Evolutionary conservation across 768 basidiomycete species (phyloP).

Genomic region (Trametes cinnabarina): DNA sequence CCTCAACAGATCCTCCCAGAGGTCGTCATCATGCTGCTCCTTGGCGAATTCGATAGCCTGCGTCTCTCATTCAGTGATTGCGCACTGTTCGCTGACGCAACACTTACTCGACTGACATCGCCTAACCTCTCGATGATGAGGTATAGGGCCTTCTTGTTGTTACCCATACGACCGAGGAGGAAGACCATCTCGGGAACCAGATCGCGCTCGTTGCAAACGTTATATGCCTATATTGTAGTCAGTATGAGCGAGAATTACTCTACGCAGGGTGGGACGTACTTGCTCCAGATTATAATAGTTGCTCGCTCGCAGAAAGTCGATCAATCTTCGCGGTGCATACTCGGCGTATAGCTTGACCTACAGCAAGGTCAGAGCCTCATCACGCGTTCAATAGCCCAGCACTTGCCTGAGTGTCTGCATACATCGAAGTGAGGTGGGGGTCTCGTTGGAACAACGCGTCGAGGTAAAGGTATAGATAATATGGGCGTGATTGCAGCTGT

Average conservation of each 20-base stretch:
- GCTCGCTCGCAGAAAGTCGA: slow-evolving; percentile 89
- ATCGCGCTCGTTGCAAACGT: slow-evolving; percentile 79
- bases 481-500: slow-evolving; percentile 72
- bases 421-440: slow-evolving; percentile 71
- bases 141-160: slow-evolving; percentile 91
- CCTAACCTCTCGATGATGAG: slow-evolving; percentile 94
- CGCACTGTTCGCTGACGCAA: background rate
- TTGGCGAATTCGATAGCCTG: slow-evolving; percentile 98
- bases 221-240: slow-evolving; percentile 62
- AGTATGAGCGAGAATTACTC: background rate
- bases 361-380: no score
- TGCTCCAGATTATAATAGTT: slow-evolving; percentile 88
- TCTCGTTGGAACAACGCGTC: slow-evolving; percentile 89
- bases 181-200: slow-evolving; percentile 97
- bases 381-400: no score
- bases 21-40: slow-evolving; percentile 93
- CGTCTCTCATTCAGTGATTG: background rate
- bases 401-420: slow-evolving; percentile 79
- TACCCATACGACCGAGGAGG: slow-evolving; percentile 94
- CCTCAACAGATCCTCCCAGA: slow-evolving; percentile 94
- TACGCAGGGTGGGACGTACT: slow-evolving; percentile 37
- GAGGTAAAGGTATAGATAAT: slow-evolving; percentile 90
- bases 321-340: slow-evolving; percentile 70
- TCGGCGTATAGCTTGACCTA: slow-evolving; percentile 94
- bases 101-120: slow-evolving; percentile 80